Evolutionary conservation across 1,139 yeast species (phyloP), one percentile per base, ranked within the genome.

Genomic region (Lizanozyma gosingica): DNA sequence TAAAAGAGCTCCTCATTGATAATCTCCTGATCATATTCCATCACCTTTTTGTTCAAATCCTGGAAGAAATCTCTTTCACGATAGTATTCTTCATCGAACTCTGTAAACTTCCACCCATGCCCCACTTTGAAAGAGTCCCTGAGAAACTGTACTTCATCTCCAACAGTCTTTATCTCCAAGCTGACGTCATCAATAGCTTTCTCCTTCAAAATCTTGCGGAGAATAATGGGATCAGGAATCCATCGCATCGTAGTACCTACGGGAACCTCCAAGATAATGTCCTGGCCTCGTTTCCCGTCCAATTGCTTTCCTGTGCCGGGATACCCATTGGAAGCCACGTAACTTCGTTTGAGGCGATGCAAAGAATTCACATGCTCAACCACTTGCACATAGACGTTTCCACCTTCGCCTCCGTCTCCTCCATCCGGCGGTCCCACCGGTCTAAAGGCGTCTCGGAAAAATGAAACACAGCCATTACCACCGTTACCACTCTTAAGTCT

Each of bases 331-430:
- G 70, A 74, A 0, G 97, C 96, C 17, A 68, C 67, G 58, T 87
- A 87, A 11, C 74, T 71, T 36, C 81, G 73, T 46, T 75, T 75
- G 17, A 92, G 55, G 47, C 79, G 77, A 52, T 87, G 90, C 44
- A 92, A 62, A 1, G 92, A 80, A 34, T 80, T 75, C 41, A 82
- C 53, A 14, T 83, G 85, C 36, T 76, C 78, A 2, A 82, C 80
- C 2, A 95, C 95, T 55, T 80, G 85, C 3, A 92, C 74, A 55
- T 82, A 90, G 2, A 92, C 74, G 41, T 83, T 73, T 1, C 98
- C 98, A 11, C 98, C 98, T 45, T 71, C 67, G 4, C 98, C 98
- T 17, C 98, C 98, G 60, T 92, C 97, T 14, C 98, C 98, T 17
- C 98, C 98, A 59, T 90, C 95, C 0, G 98, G 95, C 0, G 98